Base-by-base conservation (phyloP, 2,329 filamentous ascomycete genomes). In the Aspergillus terreus region DNA sequence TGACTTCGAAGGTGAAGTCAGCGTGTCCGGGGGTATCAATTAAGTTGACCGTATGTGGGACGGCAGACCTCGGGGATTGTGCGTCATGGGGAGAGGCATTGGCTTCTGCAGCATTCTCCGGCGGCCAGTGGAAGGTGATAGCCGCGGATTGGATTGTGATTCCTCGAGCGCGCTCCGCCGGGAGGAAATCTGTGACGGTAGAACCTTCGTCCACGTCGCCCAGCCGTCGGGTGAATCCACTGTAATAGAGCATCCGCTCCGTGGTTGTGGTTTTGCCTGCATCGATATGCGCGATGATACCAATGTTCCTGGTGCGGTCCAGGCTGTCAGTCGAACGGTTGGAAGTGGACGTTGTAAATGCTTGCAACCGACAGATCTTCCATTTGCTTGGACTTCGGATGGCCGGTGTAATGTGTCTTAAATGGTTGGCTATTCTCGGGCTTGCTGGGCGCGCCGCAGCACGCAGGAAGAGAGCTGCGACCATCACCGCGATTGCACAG, bases 141-240 rank as follows among this genome's bases (percentile, higher is more conserved):
- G 94, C 92, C 10, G 94, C 94, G 2, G 92, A 97, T 68, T 97
- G 94, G 55, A 99, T 97, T 4, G 94, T 99, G 67, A 99, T 97
- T 27, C 94, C 94, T 59, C 94, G 82, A 59, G 91, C 86, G 64
- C 92, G 82, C 70, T 99, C 94, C 57, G 95, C 86, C 6, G 94
- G 92, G 6, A 99, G 81, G 61, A 97, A 99, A 72, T 99, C 94
- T 2, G 94, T 99, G 6, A 96, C 91, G 4, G 94, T 97, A 58
- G 95, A 96, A 35, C 94, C 94, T 71, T 95, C 88, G 63, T 97
- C 92, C 57, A 99, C 94, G 71, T 96, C 92, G 75, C 94, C 94
- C 65, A 96, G 84, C 70, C 92, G 81, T 58, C 89, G 81, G 9
- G 92, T 95, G 56, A 92, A 85, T 45, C 94, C 92, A 68, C 90